Conservation (phyloP, 345 rosid genomes). For the Populus pruinosa region DNA sequence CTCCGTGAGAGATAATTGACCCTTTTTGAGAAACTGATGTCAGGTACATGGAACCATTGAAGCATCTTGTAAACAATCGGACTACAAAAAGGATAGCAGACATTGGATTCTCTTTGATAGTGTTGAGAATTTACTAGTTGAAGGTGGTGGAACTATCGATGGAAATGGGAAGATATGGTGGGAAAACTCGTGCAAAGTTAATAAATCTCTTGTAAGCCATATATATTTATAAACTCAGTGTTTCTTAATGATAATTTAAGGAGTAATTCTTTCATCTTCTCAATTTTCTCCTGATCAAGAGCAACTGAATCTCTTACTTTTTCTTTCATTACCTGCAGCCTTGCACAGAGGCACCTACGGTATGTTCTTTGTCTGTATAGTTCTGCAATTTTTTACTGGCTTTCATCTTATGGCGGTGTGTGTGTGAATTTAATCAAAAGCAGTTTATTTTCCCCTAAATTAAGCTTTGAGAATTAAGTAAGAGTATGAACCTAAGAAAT, state of each 20-base stretch:
- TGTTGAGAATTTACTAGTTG: conserved; percentile 42
- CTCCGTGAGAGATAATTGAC: neutral
- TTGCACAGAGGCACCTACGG: conserved; percentile 84
- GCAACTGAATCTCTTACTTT: neutral
- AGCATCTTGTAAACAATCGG: conserved; percentile 56
- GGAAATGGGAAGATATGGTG: conserved; percentile 90
- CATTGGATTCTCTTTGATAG: conserved; percentile 62
- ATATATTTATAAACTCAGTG: neutral
- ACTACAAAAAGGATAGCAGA: conserved; percentile 43
- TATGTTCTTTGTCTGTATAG: conserved; percentile 24
- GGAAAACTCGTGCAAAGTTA: conserved; percentile 79
- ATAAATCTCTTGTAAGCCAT: conserved; percentile 49
- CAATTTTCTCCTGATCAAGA: neutral
- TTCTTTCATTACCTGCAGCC: conserved; percentile 46
- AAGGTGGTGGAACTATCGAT: conserved; percentile 64
- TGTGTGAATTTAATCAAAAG: too few relatives aligned
- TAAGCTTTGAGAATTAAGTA: too few relatives aligned
- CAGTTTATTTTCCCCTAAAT: too few relatives aligned
- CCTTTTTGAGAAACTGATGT: neutral
- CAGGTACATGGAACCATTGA: conserved; percentile 61
- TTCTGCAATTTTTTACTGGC: neutral
- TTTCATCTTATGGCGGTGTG: neutral
- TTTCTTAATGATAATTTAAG: neutral
- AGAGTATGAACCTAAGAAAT: neutral
- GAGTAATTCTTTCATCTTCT: neutral